phyloP scores from a whole-genome alignment of 2,329 filamentous ascomycete genomes.

The Botrytis fabae region DNA sequence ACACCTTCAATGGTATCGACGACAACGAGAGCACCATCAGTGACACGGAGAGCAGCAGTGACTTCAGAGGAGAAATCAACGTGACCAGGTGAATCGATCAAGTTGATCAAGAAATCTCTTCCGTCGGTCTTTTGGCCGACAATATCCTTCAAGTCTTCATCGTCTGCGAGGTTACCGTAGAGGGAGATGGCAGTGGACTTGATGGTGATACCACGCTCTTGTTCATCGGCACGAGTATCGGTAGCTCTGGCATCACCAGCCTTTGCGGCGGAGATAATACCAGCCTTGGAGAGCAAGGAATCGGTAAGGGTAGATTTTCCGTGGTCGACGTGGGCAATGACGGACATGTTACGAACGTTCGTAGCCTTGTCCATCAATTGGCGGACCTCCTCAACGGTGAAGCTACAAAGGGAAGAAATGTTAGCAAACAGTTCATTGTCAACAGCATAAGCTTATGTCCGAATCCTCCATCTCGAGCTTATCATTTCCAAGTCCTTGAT shows the following conservation, averaged over 20 bases:
- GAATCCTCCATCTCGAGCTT: constrained; percentile 12
- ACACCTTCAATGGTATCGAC: constrained; percentile 99
- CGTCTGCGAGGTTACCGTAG: constrained; percentile 78
- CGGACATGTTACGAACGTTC: constrained; percentile 94
- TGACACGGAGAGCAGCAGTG: constrained; percentile 99
- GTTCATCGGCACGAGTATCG: constrained; percentile 95
- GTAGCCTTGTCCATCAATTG: constrained; percentile 74
- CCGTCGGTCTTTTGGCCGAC: constrained; percentile 83
- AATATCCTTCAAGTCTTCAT: constrained; percentile 93
- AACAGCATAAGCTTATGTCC: constrained; percentile 15
- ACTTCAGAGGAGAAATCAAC: constrained; percentile 99
- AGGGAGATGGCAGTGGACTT: constrained; percentile 99
- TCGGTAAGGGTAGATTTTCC: constrained; percentile 99
- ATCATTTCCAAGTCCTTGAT: constrained; percentile 2
- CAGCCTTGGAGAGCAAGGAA: constrained; percentile 96
- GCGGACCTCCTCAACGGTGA: constrained; percentile 95
- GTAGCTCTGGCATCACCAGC: constrained; percentile 95
- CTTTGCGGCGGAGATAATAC: constrained; percentile 98
- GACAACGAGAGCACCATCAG: constrained; percentile 98
- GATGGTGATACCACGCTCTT: constrained; percentile 99
- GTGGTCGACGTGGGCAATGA: constrained; percentile 99
- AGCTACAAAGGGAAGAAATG: constrained; percentile 60
- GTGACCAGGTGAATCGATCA: constrained; percentile 99
- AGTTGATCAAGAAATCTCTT: constrained; percentile 99
- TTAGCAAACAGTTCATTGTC: constrained; percentile 47